Percentiles rank a stretch among this genome's conserved stretches.
These are phyloP conservation scores for Pholiota molesta DNA, from an alignment of 768 basidiomycete genomes.

Conservation along the genomic window DNA sequence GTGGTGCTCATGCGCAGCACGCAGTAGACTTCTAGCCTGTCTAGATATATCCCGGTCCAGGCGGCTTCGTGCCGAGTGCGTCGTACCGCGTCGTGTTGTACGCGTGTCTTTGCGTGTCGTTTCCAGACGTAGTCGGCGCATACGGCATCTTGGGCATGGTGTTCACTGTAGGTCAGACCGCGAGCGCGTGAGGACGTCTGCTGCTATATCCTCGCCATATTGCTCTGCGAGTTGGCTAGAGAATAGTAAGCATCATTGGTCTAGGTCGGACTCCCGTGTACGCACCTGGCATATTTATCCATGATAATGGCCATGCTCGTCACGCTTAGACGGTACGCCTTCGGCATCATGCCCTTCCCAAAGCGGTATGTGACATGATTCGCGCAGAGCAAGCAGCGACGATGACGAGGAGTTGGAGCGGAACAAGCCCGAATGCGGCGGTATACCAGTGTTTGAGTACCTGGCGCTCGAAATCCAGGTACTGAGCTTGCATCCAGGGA, in stretches of 20 bases:
- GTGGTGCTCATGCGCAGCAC: neutral
- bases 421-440: slow-evolving; percentile 66
- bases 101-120: neutral
- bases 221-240: slow-evolving; percentile 69
- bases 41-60: neutral
- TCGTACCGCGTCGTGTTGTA: slow-evolving; percentile 1
- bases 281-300: slow-evolving; percentile 78
- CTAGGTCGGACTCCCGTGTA: neutral
- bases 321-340: slow-evolving; percentile 74
- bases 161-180: slow-evolving; percentile 43
- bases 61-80: neutral
- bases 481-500: slow-evolving; percentile 80
- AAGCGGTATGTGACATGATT: slow-evolving; percentile 89
- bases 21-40: neutral
- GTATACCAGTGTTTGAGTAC: slow-evolving; percentile 70
- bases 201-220: slow-evolving; percentile 63
- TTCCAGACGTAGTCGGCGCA: neutral
- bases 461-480: slow-evolving; percentile 54
- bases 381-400: slow-evolving; percentile 67
- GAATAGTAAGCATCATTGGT: neutral
- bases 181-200: slow-evolving; percentile 54
- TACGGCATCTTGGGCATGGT: slow-evolving; percentile 14
- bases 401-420: slow-evolving; percentile 67
- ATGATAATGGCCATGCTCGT: slow-evolving; percentile 79
- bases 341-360: slow-evolving; percentile 90